A percentile compares a stretch with the other conserved stretches of the same genome.
phyloP scores from a whole-genome alignment of 306 rosid genomes.

The Cicer cuneatum region DNA sequence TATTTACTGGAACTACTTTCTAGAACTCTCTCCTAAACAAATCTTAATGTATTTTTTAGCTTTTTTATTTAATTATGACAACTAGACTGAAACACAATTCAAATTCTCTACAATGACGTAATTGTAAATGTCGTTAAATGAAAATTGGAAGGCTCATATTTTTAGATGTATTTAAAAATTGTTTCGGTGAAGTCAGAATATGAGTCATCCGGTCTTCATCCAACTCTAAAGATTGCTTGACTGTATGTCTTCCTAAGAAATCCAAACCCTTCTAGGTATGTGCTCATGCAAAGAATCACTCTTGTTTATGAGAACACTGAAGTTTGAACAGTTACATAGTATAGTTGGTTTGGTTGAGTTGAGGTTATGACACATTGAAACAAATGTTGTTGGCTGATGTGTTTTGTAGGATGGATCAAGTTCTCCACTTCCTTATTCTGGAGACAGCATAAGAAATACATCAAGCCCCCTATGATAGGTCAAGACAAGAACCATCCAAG shows the following conservation, averaged over 20 bases:
- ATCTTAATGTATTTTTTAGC: no score
- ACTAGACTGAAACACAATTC: no score
- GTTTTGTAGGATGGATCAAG: conserved; percentile 39
- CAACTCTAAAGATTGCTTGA: background rate
- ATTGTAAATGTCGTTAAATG: background rate
- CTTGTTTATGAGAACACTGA: background rate
- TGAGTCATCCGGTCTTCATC: background rate
- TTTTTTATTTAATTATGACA: no score
- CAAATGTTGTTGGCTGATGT: background rate
- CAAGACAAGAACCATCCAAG: conserved; percentile 8
- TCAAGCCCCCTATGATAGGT: conserved; percentile 36
- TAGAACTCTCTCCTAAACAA: no score
- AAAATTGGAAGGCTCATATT: background rate
- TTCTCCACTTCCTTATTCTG: conserved; percentile 41
- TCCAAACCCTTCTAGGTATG: background rate
- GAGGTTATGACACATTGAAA: background rate
- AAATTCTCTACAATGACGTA: no score
- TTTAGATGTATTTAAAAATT: background rate
- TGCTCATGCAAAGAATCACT: background rate
- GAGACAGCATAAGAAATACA: conserved; percentile 30
- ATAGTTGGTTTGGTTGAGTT: background rate
- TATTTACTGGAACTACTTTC: no score
- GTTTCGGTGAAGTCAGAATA: background rate
- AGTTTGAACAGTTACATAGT: background rate
- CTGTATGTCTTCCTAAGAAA: background rate